phyloP scores from a whole-genome alignment of 106 monocot genomes.

The Dendrobium chrysotoxum region DNA sequence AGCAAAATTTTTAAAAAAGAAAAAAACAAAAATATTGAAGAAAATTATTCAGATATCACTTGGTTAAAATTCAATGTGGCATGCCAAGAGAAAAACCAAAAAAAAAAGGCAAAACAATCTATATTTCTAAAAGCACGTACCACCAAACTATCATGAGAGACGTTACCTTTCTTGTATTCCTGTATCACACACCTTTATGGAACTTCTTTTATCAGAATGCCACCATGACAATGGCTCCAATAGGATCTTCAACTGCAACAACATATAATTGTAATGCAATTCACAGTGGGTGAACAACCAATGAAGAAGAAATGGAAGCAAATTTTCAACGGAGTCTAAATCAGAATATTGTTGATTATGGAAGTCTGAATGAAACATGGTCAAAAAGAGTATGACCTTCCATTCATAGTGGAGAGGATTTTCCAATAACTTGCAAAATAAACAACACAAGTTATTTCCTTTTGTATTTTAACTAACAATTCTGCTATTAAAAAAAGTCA shows the following conservation, averaged over 20 bases:
- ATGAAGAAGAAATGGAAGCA: not conserved
- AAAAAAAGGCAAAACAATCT: not conserved
- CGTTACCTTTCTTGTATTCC: slow-evolving; percentile 55
- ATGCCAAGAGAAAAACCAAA: not conserved
- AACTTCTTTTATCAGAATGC: slow-evolving; percentile 19
- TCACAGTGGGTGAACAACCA: not conserved
- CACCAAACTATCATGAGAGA: not conserved
- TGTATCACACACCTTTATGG: slow-evolving; percentile 46
- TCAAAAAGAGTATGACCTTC: not conserved
- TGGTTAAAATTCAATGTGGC: not conserved
- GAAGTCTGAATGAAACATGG: not conserved
- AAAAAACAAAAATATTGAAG: not conserved
- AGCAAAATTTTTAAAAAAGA: too few species aligned
- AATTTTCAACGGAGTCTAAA: not conserved
- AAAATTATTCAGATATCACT: not conserved
- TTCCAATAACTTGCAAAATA: not conserved
- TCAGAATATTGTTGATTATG: not conserved
- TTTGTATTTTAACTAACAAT: not conserved
- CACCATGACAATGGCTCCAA: slow-evolving; percentile 74
- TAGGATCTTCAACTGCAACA: slow-evolving; percentile 58
- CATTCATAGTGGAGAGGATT: not conserved
- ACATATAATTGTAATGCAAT: slow-evolving; percentile 5
- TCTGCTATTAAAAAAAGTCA: not conserved
- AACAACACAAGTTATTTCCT: not conserved
- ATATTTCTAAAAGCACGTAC: not conserved